phyloP scores from a whole-genome alignment of 495 filamentous ascomycete genomes.

The Penicillium lividum region DNA sequence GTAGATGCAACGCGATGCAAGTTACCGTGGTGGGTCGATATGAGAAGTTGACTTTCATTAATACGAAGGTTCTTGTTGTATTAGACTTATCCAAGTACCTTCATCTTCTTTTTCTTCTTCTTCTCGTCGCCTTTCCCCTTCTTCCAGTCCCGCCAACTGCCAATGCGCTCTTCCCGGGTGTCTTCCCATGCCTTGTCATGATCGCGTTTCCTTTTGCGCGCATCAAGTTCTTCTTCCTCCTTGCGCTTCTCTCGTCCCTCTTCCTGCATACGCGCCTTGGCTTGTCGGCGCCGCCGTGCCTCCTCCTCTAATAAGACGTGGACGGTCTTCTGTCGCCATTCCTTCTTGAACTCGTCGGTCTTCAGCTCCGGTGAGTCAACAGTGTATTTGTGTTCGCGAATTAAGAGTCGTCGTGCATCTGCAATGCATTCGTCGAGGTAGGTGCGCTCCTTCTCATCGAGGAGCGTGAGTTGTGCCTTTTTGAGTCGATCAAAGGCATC shows the following conservation, averaged over 20 bases:
- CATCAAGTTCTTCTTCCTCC: constrained; percentile 82
- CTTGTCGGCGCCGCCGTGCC: constrained; percentile 75
- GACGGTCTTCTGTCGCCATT: constrained; percentile 92
- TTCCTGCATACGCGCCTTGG: constrained; percentile 94
- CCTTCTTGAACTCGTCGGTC: constrained; percentile 69
- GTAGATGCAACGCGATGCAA: constrained; percentile 6
- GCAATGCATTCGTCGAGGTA: constrained; percentile 92
- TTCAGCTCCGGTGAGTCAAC: constrained; percentile 84
- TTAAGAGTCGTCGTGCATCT: constrained; percentile 90
- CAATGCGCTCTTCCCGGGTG: constrained; percentile 86
- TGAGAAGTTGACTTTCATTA: neutral
- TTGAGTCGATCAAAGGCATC: constrained; percentile 97
- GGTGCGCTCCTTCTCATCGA: constrained; percentile 89
- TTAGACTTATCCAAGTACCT: constrained; percentile 61
- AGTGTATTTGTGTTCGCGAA: constrained; percentile 91
- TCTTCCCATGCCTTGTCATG: constrained; percentile 93
- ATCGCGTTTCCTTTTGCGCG: constrained; percentile 88
- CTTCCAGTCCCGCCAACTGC: constrained; percentile 91
- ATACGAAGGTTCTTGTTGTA: neutral
- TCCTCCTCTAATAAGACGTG: constrained; percentile 92
- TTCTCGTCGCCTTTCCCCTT: constrained; percentile 61
- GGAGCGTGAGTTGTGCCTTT: constrained; percentile 85
- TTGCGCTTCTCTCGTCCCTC: constrained; percentile 89
- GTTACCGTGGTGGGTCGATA: neutral
- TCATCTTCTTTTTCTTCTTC: constrained; percentile 92